These are phyloP conservation scores for Xanthoconium stramineum DNA, from an alignment of 768 basidiomycete genomes.

Conservation along the genomic window DNA sequence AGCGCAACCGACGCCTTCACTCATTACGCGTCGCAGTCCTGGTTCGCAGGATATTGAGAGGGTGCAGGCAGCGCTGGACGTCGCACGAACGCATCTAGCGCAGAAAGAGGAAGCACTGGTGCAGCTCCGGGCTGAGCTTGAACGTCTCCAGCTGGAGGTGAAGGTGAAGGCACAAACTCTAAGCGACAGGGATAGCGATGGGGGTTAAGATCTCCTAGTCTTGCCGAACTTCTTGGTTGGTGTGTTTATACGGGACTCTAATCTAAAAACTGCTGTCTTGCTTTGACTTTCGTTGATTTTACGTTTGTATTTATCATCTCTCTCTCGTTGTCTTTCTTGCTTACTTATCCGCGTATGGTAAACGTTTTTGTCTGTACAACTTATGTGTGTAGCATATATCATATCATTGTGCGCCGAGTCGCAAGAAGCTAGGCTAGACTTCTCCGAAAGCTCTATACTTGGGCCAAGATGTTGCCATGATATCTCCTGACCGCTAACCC, in stretches of 20 bases:
- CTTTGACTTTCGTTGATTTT: background rate
- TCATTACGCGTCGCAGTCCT: slow-evolving; percentile 1
- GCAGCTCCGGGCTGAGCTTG: slow-evolving; percentile 23
- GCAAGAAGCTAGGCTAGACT: too few relatives aligned
- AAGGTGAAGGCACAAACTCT: background rate
- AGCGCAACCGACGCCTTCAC: background rate
- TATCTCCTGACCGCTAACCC: too few relatives aligned
- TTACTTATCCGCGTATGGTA: background rate
- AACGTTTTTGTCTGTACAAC: background rate
- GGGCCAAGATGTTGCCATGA: too few relatives aligned
- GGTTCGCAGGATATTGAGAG: slow-evolving; percentile 17
- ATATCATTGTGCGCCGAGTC: background rate
- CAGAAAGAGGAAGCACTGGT: slow-evolving; percentile 23
- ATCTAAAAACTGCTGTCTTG: background rate
- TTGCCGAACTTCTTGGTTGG: too few relatives aligned
- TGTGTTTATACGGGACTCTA: too few relatives aligned
- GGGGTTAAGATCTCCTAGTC: background rate
- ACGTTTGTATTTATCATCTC: background rate
- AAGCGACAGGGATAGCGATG: background rate
- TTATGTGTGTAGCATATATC: background rate
- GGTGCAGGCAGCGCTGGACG: slow-evolving; percentile 20
- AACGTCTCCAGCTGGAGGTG: slow-evolving; percentile 14
- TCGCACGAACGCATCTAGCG: slow-evolving; percentile 18
- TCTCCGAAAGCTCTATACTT: too few relatives aligned
- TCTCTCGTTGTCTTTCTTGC: background rate